Base-by-base conservation (phyloP, 192 early-diverging fungal species). In the Thoreauomyces humboldtii region DNA sequence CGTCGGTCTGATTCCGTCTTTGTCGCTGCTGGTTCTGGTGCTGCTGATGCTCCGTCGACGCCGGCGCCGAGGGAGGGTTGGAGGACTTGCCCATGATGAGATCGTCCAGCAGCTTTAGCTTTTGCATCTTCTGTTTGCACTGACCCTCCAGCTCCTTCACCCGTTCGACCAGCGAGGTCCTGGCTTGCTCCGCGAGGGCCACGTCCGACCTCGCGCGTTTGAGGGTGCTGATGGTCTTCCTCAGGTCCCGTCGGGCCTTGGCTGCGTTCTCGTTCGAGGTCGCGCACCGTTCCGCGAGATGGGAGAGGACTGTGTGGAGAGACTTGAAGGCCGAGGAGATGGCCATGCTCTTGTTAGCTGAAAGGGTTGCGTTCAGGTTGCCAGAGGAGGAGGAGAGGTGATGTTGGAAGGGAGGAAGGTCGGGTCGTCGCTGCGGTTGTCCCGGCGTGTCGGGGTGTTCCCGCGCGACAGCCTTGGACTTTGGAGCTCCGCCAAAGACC, bases 61-160 rank as follows among this genome's bases (percentile, higher is more conserved):
- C 38, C 38, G 38, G 38, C 38, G 38, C 38, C 38, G 38, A 41
- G 38, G 38, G 17, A 41, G 9, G 38, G 9, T 9, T 17, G 38
- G 38, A 41, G 38, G 38, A n/a, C n/a, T n/a, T n/a, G n/a, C n/a
- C n/a, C n/a, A n/a, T n/a, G n/a, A 52, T 5, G 27, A 52, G 29
- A 6, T 52, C 50, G 15, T 52, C 50, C 17, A 52, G 25, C 6
- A 52, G 27, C 32, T 52, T 52, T 4, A 52, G 50, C 29, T 52
- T 52, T 29, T 15, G 27, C 50, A 52, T 31, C 32, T 52, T 52
- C 15, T 22, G 15, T 27, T 14, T 27, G 27, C 50, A 52, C 24
- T 52, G 50, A 29, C 15, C 29, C 17, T 52, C 50, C 15, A 52
- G 50, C 50, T 52, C 50, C 50, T 52, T 52, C 2, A 52, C 50